Evolutionary conservation across 495 filamentous ascomycete species (phyloP), one percentile per base, ranked within the genome.

Genomic region (Neurospora cerealis): DNA sequence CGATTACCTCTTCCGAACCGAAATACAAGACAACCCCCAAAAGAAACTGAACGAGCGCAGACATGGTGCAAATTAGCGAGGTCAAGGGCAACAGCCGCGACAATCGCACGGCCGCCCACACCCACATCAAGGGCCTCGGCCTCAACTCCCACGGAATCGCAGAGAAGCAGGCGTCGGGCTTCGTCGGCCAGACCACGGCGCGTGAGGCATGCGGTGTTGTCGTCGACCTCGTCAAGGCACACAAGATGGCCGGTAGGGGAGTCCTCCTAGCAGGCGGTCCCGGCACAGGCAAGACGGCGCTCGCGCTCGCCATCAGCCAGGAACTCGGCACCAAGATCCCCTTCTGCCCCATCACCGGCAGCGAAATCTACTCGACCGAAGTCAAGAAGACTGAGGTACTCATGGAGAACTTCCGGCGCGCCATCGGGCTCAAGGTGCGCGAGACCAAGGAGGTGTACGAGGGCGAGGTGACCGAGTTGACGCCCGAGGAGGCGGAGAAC

Each of bases 401-500:
- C 79, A 98, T 97, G 93, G 96, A 99, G 86, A 97, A 97, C 82
- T 99, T 99, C 83, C 89, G 96, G 81, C 86, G 95, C 80, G 95
- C 96, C 60, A 99, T 98, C 79, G 96, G 96, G 86, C 85, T 98
- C 60, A 93, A 95, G 77, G 94, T 99, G 66, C 93, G 95, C 76
- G 96, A 99, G 87, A 97, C 94, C 41, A 99, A 98, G 83, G 96
- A 99, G 82, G 95, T 97, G 75, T 97, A 97, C 85, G 94, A 97
- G 84, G 94, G 94, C 79, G 94, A 97, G 83, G 94, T 97, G n/a
- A 95, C 91, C 73, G 94, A 97, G 81, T 87, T 98, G 72, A 97
- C 94, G 4, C 95, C 95, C 66, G 95, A 98, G 82, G 96, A 94
- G 88, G 91, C 93, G n/a, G 96, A 98, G 84, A 97, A 98, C 81